Base-by-base conservation (phyloP, 345 rosid genomes). In the Acer campestre region DNA sequence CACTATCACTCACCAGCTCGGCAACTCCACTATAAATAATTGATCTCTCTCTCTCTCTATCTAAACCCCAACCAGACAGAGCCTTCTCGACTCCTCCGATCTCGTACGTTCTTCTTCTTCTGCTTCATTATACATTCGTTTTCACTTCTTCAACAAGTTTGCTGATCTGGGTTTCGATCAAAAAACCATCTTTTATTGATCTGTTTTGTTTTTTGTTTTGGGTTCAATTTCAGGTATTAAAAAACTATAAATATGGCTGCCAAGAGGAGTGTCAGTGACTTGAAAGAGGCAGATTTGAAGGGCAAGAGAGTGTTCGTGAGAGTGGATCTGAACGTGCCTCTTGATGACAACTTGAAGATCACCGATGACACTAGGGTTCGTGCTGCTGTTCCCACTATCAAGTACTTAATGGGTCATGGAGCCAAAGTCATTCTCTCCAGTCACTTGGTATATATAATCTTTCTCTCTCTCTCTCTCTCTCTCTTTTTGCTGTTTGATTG, bases 241-340 rank as follows among this genome's bases (percentile, higher is more conserved):
- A 25, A 18, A 3, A 20, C 38, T 35, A 4, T 35, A 13, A 53
- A 67, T 25, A 84, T 84, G 90, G 86, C 78, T 46, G 82, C 90
- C 10, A 89, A 90, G 90, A 89, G 69, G 83, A 89, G 90, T 67
- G 91, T 90, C 1, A 75, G 91, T 42, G 73, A 46, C 46, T 71
- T 90, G 53, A 82, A 84, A 78, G 91, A 83, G 75, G 84, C 89
- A 0, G 91, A 89, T 78, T 78, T 90, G 86, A 87, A 87, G 68
- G 94, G 94, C n/a, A 90, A 90, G 86, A 81, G 81, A 70, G 94
- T 90, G 63, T 90, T 90, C 48, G 90, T 87, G 40, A 77, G 89
- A 77, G 92, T 88, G 51, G 89, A 88, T 85, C 92, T 86, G 72
- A 88, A 88, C 73, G 88, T 86, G 71, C 92, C 92, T 22, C 74